Base-by-base conservation (phyloP, 306 rosid species). In the Fagus crenata region DNA sequence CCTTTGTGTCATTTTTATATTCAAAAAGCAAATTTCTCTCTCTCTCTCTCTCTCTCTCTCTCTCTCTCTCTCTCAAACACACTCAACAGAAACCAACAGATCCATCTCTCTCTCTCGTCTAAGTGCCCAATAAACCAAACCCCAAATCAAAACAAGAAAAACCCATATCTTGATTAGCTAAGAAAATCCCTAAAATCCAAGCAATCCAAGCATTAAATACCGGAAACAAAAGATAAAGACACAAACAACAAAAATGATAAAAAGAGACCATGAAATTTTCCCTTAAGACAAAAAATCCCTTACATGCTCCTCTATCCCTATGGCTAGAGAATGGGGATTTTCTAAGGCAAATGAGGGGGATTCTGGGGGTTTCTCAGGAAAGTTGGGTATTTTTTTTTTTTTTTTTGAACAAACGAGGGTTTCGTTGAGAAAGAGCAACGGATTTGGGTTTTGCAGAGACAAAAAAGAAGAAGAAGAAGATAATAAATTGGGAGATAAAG, bases 181-280 rank as follows among this genome's bases (percentile, higher is more conserved):
- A 31, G 41, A 2, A 40, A 71, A 12, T 56, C 49, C 60, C 43
- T 55, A 2, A 7, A 53, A 64, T 17, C 73, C 69, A 69, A 77
- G 58, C 9, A 69, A 64, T 61, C 81, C 84, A 41, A 63, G 36
- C 5, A 63, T 70, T 33, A 39, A 70, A 63, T 4, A 71, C 15
- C 2, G 46, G 8, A 46, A 46, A 46, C 14, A 14, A 46, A 46
- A 8, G 51, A 46, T 46, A 22, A 46, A 46, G 51, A 46, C 13
- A 46, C 51, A 46, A 46, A 46, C 51, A 46, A 46, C 13, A 46
- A 35, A 81, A 60, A 64, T 15, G 54, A 42, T 2, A 80, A 22
- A 65, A 4, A 15, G 12, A 37, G 13, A 17, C 49, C 6, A 65
- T 67, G 32, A 31, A 13, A 37, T 55, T 79, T 80, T 43, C 67